Evolutionary conservation across 106 monocot species (phyloP), one percentile per base, ranked within the genome.

Genomic region (Acorus gramineus): DNA sequence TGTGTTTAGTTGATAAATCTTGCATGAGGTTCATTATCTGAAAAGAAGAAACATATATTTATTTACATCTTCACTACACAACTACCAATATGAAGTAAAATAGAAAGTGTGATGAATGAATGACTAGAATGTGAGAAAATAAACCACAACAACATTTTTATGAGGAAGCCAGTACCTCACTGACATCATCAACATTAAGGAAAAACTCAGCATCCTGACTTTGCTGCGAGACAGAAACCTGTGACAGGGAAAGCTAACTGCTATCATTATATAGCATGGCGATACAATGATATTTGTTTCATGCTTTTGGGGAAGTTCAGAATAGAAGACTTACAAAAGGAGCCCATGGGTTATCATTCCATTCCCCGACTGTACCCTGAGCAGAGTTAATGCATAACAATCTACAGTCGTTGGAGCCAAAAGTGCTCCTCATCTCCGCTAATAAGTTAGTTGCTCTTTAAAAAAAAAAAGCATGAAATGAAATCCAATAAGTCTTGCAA

Each of bases 1-100:
- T 76, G 61, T 78, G 83, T 67, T 95, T 95, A 3, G 84, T 82
- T 65, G 73, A 65, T 42, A 95, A 71, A 53, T 84, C 80, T 82
- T 82, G 86, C 94, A 95, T 87, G 73, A 90, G 82, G 12, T 85
- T 84, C 71, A 71, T 90, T 45, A 94, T 80, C 94, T 94, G 69
- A 60, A 45, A 46, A 66, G 73, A 49, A 4, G 66, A 62, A 28
- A 28, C 28, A 28, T 28, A 28, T 1, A 28, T 28, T 28, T 28
- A 28, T 28, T 28, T 28, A 28, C 28, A 28, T 28, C 28, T 28
- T 28, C 28, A 28, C 28, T 28, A 28, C 28, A 28, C 28, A 28
- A 28, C 28, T 28, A 28, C 28, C 28, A 28, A 28, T 28, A 28
- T 28, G 28, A 28, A 28, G 28, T 28, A 28, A 28, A 28, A 28